Evolutionary conservation across 306 rosid genomes (phyloP), one percentile per base, ranked within the genome.

Genomic region (Quercus suber): DNA sequence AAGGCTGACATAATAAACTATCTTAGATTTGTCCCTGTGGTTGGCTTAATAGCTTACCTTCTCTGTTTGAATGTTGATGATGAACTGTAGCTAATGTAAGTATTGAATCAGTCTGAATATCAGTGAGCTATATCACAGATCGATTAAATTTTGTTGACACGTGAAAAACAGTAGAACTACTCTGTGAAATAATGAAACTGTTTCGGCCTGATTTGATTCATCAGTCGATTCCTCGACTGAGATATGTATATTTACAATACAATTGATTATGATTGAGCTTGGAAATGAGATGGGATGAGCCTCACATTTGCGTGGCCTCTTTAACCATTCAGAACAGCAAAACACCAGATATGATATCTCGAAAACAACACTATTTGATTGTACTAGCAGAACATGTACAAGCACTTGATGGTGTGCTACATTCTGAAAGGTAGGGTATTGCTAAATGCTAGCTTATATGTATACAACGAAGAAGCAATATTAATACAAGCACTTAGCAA

Each of bases 31-130:
- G 83, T 94, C 15, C 97, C 99, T 0, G 92, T 91, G 51, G 81
- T 89, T 81, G 99, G 99, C 78, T 82, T 91, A 79, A 31, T 89
- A 76, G 90, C 88, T 41, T 92, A 91, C 87, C 95, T 94, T 84
- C 77, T 92, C 45, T 92, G 64, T 86, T 84, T 94, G 89, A 88
- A 89, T 78, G 78, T 63, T 58, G 88, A 85, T 56, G 87, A 87
- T 67, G 88, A 78, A 59, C 37, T 57, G 59, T 86, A 74, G 73
- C 55, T 41, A 5, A 71, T 1, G 13, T 15, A 33, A 9, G 18
- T 67, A 19, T 33, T 4, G 10, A 35, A 23, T 33, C 49, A 19
- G 20, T n/a, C 4, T 65, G 71, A 65, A 18, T 31, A 30, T 63
- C 43, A 63, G 41, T 63, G 43, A 63, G 5, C n/a, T 14, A 28